Base-by-base conservation (phyloP, 2,329 filamentous ascomycete genomes). In the Amauroascus verrucosus region DNA sequence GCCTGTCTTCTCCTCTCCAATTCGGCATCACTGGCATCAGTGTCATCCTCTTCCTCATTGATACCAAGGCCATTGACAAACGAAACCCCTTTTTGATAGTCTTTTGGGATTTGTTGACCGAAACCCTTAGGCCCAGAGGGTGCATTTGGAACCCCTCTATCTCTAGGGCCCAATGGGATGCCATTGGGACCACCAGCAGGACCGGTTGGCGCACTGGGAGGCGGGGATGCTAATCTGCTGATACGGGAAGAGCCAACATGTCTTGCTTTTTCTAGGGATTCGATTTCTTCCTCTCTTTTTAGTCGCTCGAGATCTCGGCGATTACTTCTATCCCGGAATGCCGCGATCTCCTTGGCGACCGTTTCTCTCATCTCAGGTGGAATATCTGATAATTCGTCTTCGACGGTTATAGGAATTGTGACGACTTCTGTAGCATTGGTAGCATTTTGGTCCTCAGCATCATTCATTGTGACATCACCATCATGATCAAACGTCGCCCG, bases 331-430 rank as follows among this genome's bases (percentile, higher is more conserved):
- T 98, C 93, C 59, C 93, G 80, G 74, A 98, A 98, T 0, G 90
- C 87, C 0, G 88, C 84, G 63, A 98, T 98, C 67, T 98, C 94
- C 54, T 85, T 85, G 0, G 93, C 88, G 14, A 98, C 93, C 0
- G 88, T 90, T 66, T 95, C 93, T 22, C 93, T 84, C 88, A 95
- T 94, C 66, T 97, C 93, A 0, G 88, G 85, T 0, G 93, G 93
- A 46, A 98, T 96, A 63, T 98, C 93, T 18, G 90, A 85, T 43
- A 98, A 76, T 64, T 98, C 93, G 64, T 98, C 94, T 58, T 98
- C 93, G 50, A 86, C 81, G 0, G 84, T 83, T 30, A 95, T 77
- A 3, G 89, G 85, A 55, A 97, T 95, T 54, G 90, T 95, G 59
- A 95, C 84, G 37, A 96, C 84, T 68, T 95, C 89, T 5, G 88